These are phyloP conservation scores for Ceratocystis alfenasii DNA, from an alignment of 2,329 filamentous ascomycete genomes.

Conservation along the genomic window DNA sequence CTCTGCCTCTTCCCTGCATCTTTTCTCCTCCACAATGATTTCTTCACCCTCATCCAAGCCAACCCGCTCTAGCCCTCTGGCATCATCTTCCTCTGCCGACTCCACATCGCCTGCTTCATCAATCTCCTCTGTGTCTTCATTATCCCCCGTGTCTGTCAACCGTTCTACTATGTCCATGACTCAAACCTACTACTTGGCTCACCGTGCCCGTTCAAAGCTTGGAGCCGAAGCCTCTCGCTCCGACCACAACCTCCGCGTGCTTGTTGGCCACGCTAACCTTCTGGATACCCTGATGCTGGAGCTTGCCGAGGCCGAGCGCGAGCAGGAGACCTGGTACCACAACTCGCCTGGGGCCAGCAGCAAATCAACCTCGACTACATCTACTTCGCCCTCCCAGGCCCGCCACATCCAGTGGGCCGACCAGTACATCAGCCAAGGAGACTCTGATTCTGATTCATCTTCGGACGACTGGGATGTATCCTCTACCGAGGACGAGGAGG, in stretches of 20 bases:
- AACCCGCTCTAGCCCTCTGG: conserved; percentile 13
- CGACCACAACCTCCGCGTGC: conserved; percentile 87
- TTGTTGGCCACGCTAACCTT: conserved; percentile 96
- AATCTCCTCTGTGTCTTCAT: conserved; percentile 32
- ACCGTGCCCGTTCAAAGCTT: conserved; percentile 93
- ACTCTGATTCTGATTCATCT: conserved; percentile 14
- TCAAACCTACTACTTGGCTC: conserved; percentile 95
- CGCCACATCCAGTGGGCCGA: conserved; percentile 73
- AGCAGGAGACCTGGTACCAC: conserved; percentile 90
- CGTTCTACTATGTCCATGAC: conserved; percentile 89
- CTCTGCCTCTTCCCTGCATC: not conserved
- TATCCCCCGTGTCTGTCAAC: conserved; percentile 34
- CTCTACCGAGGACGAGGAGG: conserved; percentile 15
- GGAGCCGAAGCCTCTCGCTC: conserved; percentile 77
- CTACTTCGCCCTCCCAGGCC: conserved; percentile 42
- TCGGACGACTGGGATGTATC: conserved; percentile 24
- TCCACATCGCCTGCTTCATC: conserved; percentile 28
- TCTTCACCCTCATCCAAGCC: conserved; percentile 1
- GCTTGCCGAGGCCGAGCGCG: conserved; percentile 83
- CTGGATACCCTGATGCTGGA: conserved; percentile 88
- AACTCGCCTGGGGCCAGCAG: conserved; percentile 72
- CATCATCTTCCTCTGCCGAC: conserved; percentile 24
- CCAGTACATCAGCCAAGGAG: conserved; percentile 33
- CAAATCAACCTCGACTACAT: conserved; percentile 30
- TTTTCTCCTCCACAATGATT: conserved; percentile 17